Evolutionary conservation across 2,329 filamentous ascomycete species (phyloP), one percentile per base, ranked within the genome.

Genomic region (Colletotrichum lupini): DNA sequence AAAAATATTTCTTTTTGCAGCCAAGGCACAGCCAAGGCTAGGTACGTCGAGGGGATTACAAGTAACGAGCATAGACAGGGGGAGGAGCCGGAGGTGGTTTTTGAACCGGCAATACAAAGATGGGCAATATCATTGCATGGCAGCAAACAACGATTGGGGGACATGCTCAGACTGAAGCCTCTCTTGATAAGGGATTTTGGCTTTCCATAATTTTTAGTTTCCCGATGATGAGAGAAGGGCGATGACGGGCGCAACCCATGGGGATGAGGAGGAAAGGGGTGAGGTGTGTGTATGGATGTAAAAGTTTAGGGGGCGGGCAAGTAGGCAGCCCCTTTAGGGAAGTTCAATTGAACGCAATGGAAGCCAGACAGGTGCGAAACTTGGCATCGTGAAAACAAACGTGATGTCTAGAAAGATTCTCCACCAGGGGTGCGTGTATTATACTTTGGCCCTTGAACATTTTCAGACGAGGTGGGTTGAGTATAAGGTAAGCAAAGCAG

Each of bases 1-100:
- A 67, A 53, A 63, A 56, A 42, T 46, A 72, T 74, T 59, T 37
- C 35, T 72, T 71, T 58, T 58, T 26, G 46, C 19, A 46, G 57
- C 46, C 55, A 26, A 73, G 59, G 35, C 68, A 68, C 19, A 60
- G 58, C 49, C 28, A 52, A 35, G 66, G 70, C 64, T 46, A 49
- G 42, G 16, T 22, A 53, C 55, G 55, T 61, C 52, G 62, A 52
- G 30, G 64, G 26, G 49, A 62, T 57, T 56, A 68, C 30, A 72
- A 75, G 73, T 72, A 73, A 75, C 65, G 73, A 75, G 68, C 74
- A 75, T 75, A 75, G 74, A 75, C 74, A 75, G 28, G 72, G 68
- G 65, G 37, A 42, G 42, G 42, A 22, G 19, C 66, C 57, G 72
- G 73, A 52, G 61, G 61, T 56, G 68, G 56, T 62, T 62, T 65